Percentiles rank a stretch among this genome's conserved stretches.
Evolutionary conservation across 768 basidiomycete genomes (phyloP).

Genomic region (Filobasidium wieringae): DNA sequence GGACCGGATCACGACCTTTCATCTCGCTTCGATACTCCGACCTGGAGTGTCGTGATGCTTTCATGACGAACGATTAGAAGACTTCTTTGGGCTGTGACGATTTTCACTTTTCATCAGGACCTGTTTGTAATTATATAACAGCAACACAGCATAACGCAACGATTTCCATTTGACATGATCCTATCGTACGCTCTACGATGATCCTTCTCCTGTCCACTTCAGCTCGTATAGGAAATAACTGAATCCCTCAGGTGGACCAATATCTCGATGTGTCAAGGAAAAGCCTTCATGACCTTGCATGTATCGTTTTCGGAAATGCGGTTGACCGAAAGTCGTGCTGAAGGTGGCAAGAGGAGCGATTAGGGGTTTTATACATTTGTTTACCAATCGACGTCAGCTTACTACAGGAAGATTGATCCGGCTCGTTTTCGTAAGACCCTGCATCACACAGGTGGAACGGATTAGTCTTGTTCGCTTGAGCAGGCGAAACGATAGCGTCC

Average conservation of each 20-base stretch:
- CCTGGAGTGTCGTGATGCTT: too few species aligned
- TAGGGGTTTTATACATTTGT: not conserved
- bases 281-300: conserved; percentile 25
- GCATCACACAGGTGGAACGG: not conserved
- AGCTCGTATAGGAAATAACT: conserved; percentile 36
- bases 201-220: conserved; percentile 12
- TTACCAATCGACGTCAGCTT: conserved; percentile 8
- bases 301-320: conserved; percentile 39
- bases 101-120: too few species aligned
- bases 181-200: too few species aligned
- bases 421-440: conserved; percentile 30
- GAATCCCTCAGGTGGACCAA: conserved; percentile 36
- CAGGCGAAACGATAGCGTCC: not conserved
- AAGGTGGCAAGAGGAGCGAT: not conserved
- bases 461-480: not conserved
- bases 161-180: too few species aligned
- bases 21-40: too few species aligned
- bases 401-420: conserved; percentile 36
- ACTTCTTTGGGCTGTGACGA: too few species aligned
- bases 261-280: conserved; percentile 23
- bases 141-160: too few species aligned
- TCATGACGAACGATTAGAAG: too few species aligned
- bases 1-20: too few species aligned
- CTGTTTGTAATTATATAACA: too few species aligned
- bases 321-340: conserved; percentile 39